These are phyloP conservation scores for Geranomyces variabilis DNA, from an alignment of 192 early-diverging fungal species.

Conservation along the genomic window DNA sequence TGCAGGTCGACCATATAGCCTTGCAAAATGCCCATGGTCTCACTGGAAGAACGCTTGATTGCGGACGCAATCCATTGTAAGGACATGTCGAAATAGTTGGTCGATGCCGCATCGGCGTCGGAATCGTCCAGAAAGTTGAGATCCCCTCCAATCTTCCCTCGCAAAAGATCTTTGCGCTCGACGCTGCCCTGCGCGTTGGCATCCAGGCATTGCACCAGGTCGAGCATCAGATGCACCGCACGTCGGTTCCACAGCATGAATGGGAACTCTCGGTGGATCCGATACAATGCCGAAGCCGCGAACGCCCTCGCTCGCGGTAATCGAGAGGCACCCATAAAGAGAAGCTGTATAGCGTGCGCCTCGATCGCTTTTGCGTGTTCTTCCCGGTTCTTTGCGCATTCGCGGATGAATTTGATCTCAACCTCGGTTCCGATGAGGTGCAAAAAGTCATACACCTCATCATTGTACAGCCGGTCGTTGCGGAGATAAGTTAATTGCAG, in stretches of 20 bases:
- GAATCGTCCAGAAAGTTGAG: constrained; percentile 43
- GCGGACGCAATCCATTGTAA: constrained; percentile 42
- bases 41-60: constrained; percentile 38
- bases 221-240: constrained; percentile 72
- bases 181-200: constrained; percentile 58
- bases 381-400: constrained; percentile 8
- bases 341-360: constrained; percentile 42
- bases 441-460: constrained; percentile 71
- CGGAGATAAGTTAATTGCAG: constrained; percentile 81
- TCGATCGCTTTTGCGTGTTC: background rate
- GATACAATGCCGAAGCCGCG: constrained; percentile 38
- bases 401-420: constrained; percentile 10
- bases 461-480: constrained; percentile 82
- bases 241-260: constrained; percentile 77
- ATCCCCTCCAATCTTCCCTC: constrained; percentile 31
- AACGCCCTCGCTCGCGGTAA: constrained; percentile 56
- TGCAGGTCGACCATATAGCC: constrained; percentile 54
- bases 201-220: constrained; percentile 63
- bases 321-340: constrained; percentile 63
- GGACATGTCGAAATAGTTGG: constrained; percentile 42
- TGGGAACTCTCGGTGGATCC: constrained; percentile 76
- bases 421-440: constrained; percentile 75
- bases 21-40: constrained; percentile 53
- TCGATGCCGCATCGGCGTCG: constrained; percentile 37
- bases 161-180: constrained; percentile 21